A percentile compares a stretch with the other conserved stretches of the same genome.
phyloP scores from a whole-genome alignment of 1,284 basidiomycete genomes.

The Laetiporus sulphureus region DNA sequence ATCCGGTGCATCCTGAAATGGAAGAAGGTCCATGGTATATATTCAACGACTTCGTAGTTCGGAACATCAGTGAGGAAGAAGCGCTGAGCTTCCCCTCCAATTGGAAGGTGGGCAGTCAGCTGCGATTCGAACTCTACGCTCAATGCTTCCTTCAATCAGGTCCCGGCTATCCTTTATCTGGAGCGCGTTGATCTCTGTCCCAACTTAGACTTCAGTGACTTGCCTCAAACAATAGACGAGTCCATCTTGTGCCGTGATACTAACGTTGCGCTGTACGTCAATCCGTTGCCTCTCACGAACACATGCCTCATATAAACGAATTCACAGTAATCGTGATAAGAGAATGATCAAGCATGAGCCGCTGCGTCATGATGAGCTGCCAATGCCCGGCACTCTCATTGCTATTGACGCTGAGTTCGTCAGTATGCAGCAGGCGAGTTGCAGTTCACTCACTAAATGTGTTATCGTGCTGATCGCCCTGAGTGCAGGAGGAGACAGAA shows the following conservation, averaged over 20 bases:
- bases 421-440: conserved; percentile 79
- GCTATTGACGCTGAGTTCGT: conserved; percentile 99
- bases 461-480: conserved; percentile 2
- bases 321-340: conserved; percentile 65
- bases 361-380: conserved; percentile 73
- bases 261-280: conserved; percentile 74
- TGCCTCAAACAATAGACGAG: conserved; percentile 68
- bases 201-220: conserved; percentile 54
- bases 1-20: conserved; percentile 28
- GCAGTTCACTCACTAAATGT: not conserved
- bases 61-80: conserved; percentile 78
- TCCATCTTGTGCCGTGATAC: conserved; percentile 82
- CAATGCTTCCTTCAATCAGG: conserved; percentile 41
- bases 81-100: conserved; percentile 81
- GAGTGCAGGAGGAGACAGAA: conserved; percentile 83
- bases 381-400: conserved; percentile 80
- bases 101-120: conserved; percentile 73
- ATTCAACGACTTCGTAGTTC: conserved; percentile 96
- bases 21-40: conserved; percentile 75
- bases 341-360: conserved; percentile 73
- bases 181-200: conserved; percentile 66
- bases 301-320: not conserved
- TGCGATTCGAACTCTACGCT: not conserved
- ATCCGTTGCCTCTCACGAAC: too few species aligned
- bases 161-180: conserved; percentile 84